Evolutionary conservation across 129 eudicot genomes (phyloP).

Genomic region (Erigeron canadensis): DNA sequence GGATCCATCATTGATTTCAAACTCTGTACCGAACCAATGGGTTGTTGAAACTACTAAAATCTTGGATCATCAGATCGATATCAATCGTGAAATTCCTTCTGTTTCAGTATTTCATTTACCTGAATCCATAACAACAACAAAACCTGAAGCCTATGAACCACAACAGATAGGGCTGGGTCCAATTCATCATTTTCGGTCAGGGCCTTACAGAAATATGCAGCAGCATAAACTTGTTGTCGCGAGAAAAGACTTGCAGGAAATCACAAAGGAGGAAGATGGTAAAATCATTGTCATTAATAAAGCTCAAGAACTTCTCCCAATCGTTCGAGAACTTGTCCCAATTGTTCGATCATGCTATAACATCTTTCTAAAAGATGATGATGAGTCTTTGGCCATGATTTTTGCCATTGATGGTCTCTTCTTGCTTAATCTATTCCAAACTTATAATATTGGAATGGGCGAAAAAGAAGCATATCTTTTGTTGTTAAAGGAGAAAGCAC

Average conservation of each 20-base stretch:
- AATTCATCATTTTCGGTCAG: slow-evolving; percentile 30
- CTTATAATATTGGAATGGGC: neutral
- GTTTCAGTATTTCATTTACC: slow-evolving; percentile 35
- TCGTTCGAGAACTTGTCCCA: slow-evolving; percentile 8
- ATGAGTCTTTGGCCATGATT: slow-evolving; percentile 31
- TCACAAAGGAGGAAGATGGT: neutral
- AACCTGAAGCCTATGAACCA: slow-evolving; percentile 46
- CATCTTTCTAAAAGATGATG: slow-evolving; percentile 25
- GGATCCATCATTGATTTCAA: slow-evolving; percentile 3
- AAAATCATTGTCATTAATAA: neutral
- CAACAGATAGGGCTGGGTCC: slow-evolving; percentile 43
- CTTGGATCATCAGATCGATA: neutral
- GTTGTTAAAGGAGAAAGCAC: neutral
- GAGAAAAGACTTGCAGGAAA: neutral
- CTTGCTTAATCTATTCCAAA: slow-evolving; percentile 24
- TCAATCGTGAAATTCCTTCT: neutral
- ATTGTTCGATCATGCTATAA: slow-evolving; percentile 38
- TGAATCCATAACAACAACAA: slow-evolving; percentile 3
- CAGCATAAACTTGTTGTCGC: slow-evolving; percentile 34
- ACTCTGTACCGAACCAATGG: slow-evolving; percentile 12
- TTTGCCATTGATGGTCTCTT: slow-evolving; percentile 43
- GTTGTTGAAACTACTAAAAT: neutral
- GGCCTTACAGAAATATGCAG: slow-evolving; percentile 32
- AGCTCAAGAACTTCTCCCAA: neutral
- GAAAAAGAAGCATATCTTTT: neutral